Evolutionary conservation across 495 filamentous ascomycete genomes (phyloP), one percentile per base, ranked within the genome.

Genomic region (Cudoniella acicularis): DNA sequence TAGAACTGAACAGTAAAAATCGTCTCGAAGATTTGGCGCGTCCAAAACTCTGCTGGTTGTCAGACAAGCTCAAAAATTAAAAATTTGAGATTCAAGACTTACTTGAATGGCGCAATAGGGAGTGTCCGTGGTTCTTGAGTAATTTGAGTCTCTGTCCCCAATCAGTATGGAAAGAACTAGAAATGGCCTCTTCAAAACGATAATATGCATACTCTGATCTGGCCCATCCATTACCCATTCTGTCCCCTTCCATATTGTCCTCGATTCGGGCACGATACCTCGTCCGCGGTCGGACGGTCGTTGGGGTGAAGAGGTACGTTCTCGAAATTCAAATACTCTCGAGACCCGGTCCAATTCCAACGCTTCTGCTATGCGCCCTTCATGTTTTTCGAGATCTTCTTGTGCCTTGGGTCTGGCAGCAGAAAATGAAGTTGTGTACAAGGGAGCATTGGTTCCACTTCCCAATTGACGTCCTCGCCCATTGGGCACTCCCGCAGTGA

Each of bases 1-100:
- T 50, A 98, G 79, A 8, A 91, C 79, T 0, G 92, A 92, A 72
- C 92, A 97, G 68, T 98, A 98, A 65, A 91, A 98, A 70, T 98
- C 95, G 69, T 98, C 94, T 24, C 90, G 81, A 48, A 98, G 79
- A 22, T 82, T 80, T 1, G 93, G 92, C 2, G 94, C 94, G 74
- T 96, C 91, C 13, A 98, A 75, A 2, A 96, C 91, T 71, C 67
- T 77, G 49, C 58, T 63, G 45, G 3, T 10, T 16, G 27, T 47
- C 23, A 23, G 18, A 13, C 21, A 1, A 6, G 20, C 26, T 3
- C 11, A 21, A 23, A 49, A 20, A 1, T 17, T 42, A 42, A 49
- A 11, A n/a, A n/a, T n/a, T n/a, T n/a, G n/a, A n/a, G n/a, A n/a
- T n/a, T n/a, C n/a, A n/a, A n/a, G 24, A 78, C 84, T 64, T 77